phyloP scores from a whole-genome alignment of 495 filamentous ascomycete genomes.

The Penicillium manginii region DNA sequence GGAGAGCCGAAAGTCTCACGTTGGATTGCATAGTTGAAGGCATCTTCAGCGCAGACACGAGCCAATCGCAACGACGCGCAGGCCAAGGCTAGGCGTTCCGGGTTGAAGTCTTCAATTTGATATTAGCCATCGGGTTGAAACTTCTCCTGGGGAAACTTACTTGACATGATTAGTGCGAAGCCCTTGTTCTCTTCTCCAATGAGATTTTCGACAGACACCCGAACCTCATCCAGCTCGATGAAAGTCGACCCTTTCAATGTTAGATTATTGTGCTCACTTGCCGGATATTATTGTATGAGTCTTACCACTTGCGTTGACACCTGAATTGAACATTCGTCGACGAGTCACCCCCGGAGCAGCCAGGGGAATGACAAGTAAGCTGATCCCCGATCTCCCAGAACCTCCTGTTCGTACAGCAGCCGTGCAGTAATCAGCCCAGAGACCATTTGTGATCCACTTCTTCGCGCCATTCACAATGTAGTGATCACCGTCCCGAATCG shows the following conservation, averaged over 20 bases:
- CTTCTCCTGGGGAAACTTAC: constrained; percentile 21
- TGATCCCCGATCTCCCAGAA: constrained; percentile 49
- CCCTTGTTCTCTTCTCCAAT: constrained; percentile 53
- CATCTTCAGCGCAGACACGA: constrained; percentile 52
- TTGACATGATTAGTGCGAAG: constrained; percentile 55
- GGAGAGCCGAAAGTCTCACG: constrained; percentile 54
- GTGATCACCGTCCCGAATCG: constrained; percentile 44
- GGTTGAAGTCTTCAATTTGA: constrained; percentile 45
- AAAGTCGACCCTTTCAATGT: constrained; percentile 45
- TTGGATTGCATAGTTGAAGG: constrained; percentile 51
- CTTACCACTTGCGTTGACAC: constrained; percentile 50
- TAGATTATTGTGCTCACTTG: neutral
- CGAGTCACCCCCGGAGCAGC: constrained; percentile 53
- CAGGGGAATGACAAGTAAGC: constrained; percentile 56
- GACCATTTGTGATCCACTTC: constrained; percentile 62
- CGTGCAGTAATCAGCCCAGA: constrained; percentile 58
- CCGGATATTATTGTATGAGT: neutral
- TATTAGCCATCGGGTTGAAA: neutral
- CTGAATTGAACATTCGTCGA: constrained; percentile 80
- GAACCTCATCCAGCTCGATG: constrained; percentile 52
- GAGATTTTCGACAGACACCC: constrained; percentile 46
- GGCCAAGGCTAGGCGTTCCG: constrained; percentile 48
- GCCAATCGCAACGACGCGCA: constrained; percentile 47
- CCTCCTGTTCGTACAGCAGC: constrained; percentile 59
- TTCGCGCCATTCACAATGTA: constrained; percentile 60